phyloP scores from a whole-genome alignment of 805 yeast species.

The Cyberlindnera sargentensis region DNA sequence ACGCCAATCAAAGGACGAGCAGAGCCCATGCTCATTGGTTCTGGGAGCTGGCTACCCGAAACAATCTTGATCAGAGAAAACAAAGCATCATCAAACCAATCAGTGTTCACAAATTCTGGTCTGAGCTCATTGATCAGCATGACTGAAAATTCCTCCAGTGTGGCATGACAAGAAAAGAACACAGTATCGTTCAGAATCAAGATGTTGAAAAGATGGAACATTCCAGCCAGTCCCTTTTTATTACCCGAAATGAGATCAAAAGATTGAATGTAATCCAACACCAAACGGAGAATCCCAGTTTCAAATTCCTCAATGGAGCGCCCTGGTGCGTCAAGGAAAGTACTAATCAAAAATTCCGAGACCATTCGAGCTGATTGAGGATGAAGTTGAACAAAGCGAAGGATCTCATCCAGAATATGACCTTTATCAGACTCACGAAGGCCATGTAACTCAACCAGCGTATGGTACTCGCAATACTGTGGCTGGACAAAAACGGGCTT shows the following conservation, averaged over 20 bases:
- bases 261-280: conserved; percentile 28
- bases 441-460: conserved; percentile 34
- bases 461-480: conserved; percentile 31
- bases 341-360: conserved; percentile 32
- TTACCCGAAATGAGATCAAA: conserved; percentile 26
- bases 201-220: conserved; percentile 36
- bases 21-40: conserved; percentile 27
- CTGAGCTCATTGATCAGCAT: conserved; percentile 31
- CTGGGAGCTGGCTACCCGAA: conserved; percentile 45
- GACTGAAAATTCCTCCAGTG: conserved; percentile 29
- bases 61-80: conserved; percentile 49
- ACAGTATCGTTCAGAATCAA: conserved; percentile 33
- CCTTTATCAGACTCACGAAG: conserved; percentile 29
- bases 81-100: conserved; percentile 57
- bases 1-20: conserved; percentile 13
- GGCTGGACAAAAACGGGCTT: conserved; percentile 28
- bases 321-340: conserved; percentile 27
- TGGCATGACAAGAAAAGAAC: conserved; percentile 27
- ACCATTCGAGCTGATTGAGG: conserved; percentile 33
- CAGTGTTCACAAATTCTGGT: conserved; percentile 32
- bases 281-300: conserved; percentile 29
- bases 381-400: conserved; percentile 35
- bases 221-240: conserved; percentile 28
- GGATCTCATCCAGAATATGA: conserved; percentile 34
- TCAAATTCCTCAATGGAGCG: conserved; percentile 29